These are phyloP conservation scores for Basidiobolus meristosporus DNA, from an alignment of 371 early-diverging fungal genomes.

Conservation along the genomic window DNA sequence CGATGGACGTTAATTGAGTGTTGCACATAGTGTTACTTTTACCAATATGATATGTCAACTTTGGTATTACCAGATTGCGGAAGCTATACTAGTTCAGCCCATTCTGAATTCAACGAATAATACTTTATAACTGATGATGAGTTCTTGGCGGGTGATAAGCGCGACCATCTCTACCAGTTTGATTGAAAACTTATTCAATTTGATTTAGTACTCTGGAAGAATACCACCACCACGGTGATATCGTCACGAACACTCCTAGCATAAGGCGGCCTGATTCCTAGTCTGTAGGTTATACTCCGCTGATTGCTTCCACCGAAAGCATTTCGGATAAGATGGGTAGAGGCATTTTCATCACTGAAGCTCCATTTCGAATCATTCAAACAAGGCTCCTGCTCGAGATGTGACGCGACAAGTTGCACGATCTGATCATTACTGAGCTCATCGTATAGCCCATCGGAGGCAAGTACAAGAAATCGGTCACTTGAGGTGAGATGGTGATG, in stretches of 20 bases:
- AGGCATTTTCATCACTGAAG: conserved; percentile 46
- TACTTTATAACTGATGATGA: no score
- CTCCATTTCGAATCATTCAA: conserved; percentile 6
- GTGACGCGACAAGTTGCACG: conserved; percentile 31
- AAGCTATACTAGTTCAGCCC: no score
- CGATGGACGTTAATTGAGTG: no score
- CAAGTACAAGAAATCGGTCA: conserved; percentile 73
- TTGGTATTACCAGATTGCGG: no score
- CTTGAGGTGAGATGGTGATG: conserved; percentile 31
- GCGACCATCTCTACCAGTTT: no score
- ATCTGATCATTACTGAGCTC: conserved; percentile 53
- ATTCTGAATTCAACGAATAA: no score
- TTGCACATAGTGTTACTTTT: no score
- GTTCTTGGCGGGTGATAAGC: no score
- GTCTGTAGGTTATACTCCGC: conserved; percentile 7
- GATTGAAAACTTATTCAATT: no score
- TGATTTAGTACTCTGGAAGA: conserved; percentile 14
- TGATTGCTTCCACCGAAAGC: conserved; percentile 38
- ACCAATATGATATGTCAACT: no score
- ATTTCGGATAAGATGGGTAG: conserved; percentile 70
- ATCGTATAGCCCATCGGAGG: conserved; percentile 91
- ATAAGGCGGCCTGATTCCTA: conserved; percentile 15
- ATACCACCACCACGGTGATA: conserved; percentile 77
- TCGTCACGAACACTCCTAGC: conserved; percentile 74
- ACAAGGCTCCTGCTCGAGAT: conserved; percentile 10